These are phyloP conservation scores for Hyphopichia pseudoburtonii DNA, from an alignment of 1,139 yeast species.

Conservation along the genomic window DNA sequence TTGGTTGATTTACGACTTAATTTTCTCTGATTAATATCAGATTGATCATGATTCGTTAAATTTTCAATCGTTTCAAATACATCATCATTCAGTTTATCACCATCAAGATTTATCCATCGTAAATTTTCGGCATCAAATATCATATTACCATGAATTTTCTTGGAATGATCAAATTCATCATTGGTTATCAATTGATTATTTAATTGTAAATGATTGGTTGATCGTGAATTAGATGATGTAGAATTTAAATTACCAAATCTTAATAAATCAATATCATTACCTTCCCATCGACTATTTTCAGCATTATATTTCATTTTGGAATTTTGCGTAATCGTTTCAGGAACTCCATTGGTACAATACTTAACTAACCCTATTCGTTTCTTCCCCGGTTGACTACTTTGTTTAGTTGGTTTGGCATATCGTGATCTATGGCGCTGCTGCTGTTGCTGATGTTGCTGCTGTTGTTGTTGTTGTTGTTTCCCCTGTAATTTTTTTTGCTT, in stretches of 20 bases:
- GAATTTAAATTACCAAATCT: slow-evolving; percentile 40
- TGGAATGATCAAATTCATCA: slow-evolving; percentile 11
- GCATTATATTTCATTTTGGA: slow-evolving; percentile 57
- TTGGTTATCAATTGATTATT: slow-evolving; percentile 18
- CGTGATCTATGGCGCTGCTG: slow-evolving; percentile 6
- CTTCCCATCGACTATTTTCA: slow-evolving; percentile 59
- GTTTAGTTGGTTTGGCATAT: slow-evolving; percentile 14
- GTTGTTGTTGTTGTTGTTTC: slow-evolving; percentile 4
- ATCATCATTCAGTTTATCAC: slow-evolving; percentile 45
- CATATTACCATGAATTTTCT: slow-evolving; percentile 46
- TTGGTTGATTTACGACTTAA: slow-evolving; percentile 7
- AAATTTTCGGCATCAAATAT: slow-evolving; percentile 58
- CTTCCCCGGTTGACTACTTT: slow-evolving; percentile 10
- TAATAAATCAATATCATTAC: slow-evolving; percentile 59
- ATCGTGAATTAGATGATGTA: too few relatives aligned
- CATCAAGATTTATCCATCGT: slow-evolving; percentile 50
- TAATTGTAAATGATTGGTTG: slow-evolving; percentile 1
- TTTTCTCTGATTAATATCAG: slow-evolving; percentile 4
- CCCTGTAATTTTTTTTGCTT: slow-evolving; percentile 12
- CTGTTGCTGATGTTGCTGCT: neutral
- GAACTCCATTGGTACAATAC: slow-evolving; percentile 26
- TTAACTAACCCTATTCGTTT: slow-evolving; percentile 32
- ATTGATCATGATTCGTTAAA: slow-evolving; percentile 7
- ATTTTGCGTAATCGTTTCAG: slow-evolving; percentile 12
- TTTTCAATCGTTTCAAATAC: slow-evolving; percentile 57